These are phyloP conservation scores for Fusarium odoratissimum DNA, from an alignment of 2,329 filamentous ascomycete genomes.

Conservation along the genomic window DNA sequence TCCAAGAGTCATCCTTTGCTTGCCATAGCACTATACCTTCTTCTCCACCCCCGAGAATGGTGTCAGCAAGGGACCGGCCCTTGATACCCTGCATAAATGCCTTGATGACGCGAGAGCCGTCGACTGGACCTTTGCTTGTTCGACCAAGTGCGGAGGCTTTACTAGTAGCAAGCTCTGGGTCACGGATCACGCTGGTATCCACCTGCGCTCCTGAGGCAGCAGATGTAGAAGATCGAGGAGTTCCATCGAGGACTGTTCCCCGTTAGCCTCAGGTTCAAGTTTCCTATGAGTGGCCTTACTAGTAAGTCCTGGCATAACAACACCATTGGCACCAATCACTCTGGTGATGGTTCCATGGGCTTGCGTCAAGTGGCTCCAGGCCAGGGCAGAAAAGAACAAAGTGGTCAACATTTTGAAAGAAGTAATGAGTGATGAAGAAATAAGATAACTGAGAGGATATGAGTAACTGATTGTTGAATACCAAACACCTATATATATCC, in stretches of 20 bases:
- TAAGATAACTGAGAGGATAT: background rate
- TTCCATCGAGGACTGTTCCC: background rate
- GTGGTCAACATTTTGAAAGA: background rate
- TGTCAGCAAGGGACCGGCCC: background rate
- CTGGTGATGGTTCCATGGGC: slow-evolving; percentile 12
- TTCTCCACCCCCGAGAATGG: slow-evolving; percentile 4
- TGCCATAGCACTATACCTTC: background rate
- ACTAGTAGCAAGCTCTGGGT: background rate
- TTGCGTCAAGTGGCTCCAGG: background rate
- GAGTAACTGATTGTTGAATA: background rate
- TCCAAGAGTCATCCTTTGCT: accelerated
- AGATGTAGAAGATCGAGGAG: slow-evolving; percentile 2
- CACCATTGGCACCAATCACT: slow-evolving; percentile 4
- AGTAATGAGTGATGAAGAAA: background rate
- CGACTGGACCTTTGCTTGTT: slow-evolving; percentile 6
- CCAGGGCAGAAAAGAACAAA: background rate
- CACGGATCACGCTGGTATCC: slow-evolving; percentile 13
- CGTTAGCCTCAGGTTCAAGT: background rate
- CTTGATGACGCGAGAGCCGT: background rate
- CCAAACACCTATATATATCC: background rate
- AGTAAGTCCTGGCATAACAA: slow-evolving; percentile 12
- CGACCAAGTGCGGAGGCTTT: slow-evolving; percentile 1
- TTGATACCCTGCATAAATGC: slow-evolving; percentile 1
- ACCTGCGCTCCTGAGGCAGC: background rate
- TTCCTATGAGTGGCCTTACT: background rate